Percentiles rank a stretch among this genome's conserved stretches.
Evolutionary conservation across 2,329 filamentous ascomycete species (phyloP).

Genomic region (Microcera coccophila): DNA sequence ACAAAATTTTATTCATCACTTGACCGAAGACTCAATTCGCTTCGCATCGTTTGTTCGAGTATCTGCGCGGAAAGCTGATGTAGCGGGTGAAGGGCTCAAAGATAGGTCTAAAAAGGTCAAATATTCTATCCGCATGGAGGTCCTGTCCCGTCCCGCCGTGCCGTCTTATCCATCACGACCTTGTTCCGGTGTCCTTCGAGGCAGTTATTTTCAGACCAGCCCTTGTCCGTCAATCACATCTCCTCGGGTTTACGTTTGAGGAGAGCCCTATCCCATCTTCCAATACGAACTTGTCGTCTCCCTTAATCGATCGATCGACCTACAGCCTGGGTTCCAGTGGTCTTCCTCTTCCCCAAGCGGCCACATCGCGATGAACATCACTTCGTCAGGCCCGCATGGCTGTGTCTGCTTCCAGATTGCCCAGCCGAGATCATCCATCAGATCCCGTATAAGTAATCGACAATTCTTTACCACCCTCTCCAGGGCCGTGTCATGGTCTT

Average conservation of each 20-base stretch:
- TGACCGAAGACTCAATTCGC: background rate
- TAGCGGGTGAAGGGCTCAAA: too few relatives aligned
- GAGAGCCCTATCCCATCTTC: constrained; percentile 3
- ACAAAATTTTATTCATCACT: too few relatives aligned
- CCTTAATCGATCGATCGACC: constrained; percentile 25
- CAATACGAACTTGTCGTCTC: constrained; percentile 21
- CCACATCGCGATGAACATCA: constrained; percentile 63
- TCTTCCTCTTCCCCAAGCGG: constrained; percentile 54
- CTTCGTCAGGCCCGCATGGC: constrained; percentile 49
- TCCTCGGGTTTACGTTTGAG: background rate
- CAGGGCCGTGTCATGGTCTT: constrained; percentile 3
- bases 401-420: constrained; percentile 55
- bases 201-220: background rate
- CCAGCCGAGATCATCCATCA: constrained; percentile 55
- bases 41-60: background rate
- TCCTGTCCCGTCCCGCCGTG: background rate
- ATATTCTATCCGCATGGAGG: too few relatives aligned
- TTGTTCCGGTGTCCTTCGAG: background rate
- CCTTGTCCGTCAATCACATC: background rate
- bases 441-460: constrained; percentile 14
- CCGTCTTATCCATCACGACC: background rate
- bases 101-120: too few relatives aligned
- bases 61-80: background rate
- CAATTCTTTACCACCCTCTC: constrained; percentile 15
- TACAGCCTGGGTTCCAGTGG: constrained; percentile 39